Base-by-base conservation (phyloP, 2,329 filamentous ascomycete species). In the Aureobasidium sp. region DNA sequence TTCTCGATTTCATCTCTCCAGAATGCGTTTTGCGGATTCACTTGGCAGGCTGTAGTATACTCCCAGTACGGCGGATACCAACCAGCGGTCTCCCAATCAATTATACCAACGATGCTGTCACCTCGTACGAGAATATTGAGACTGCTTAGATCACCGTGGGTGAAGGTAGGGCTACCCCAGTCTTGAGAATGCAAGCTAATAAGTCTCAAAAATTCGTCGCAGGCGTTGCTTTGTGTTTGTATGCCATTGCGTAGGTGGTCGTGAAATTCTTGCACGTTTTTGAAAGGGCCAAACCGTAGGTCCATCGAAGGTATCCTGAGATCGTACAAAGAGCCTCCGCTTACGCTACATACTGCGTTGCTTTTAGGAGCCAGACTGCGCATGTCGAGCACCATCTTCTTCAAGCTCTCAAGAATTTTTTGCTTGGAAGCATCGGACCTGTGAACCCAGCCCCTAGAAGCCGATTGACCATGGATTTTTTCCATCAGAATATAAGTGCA, bases 11-110 rank as follows among this genome's bases (percentile, higher is more conserved):
- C 36, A 3, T 69, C 59, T 62, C 68, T 65, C 76, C 73, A 77
- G 53, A 75, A 48, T n/a, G 16, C 2, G 8, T 76, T 77, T 13
- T 70, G 65, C 4, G 70, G 73, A 62, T 77, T 79, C 30, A 75
- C 76, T 67, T 77, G 69, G 62, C 68, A 72, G 1, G 73, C 72
- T 8, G 68, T 70, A 8, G 74, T 76, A 62, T 76, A 77, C 63
- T 79, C 76, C 76, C 75, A 80, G 66, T 78, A 80, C n/a, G 71
- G 68, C 1, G 77, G 78, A 66, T 77, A 80, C 77, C 76, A 81
- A 1, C 77, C 78, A 27, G 75, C 70, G 34, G 73, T 70, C 65
- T 81, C 78, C 78, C 77, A 81, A 63, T 75, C 76, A 49, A 77
- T 64, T 63, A 83, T 78, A 8, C 76, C 78, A 42, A 76, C 72